Conservation (phyloP, 768 basidiomycete genomes). For the Auricularia sp. region DNA sequence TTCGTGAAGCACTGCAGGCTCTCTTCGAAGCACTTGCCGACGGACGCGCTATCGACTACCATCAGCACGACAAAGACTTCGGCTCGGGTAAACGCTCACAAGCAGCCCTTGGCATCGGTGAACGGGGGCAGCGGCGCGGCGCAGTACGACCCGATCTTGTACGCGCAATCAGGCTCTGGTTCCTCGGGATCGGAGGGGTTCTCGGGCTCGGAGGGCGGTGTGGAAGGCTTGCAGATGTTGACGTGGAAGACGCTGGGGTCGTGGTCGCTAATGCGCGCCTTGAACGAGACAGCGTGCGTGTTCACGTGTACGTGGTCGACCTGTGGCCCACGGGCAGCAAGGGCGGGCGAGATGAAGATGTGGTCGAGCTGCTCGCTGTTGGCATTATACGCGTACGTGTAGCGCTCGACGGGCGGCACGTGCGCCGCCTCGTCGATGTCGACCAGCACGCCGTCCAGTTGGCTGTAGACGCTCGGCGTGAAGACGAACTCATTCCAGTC, state of each 20-base stretch:
- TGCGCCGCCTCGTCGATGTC: constrained; percentile 45
- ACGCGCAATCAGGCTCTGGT: neutral
- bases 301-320: constrained; percentile 56
- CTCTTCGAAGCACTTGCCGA: neutral
- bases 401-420: constrained; percentile 40
- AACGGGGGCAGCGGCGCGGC: neutral
- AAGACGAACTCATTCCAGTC: constrained; percentile 56
- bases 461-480: constrained; percentile 40
- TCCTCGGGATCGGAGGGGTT: neutral
- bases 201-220: neutral
- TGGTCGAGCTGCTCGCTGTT: constrained; percentile 53
- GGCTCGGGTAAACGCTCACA: neutral
- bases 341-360: constrained; percentile 38
- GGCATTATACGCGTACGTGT: constrained; percentile 52
- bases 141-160: neutral
- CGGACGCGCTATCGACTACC: neutral
- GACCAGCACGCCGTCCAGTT: constrained; percentile 30
- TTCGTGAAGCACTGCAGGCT: constrained; percentile 1
- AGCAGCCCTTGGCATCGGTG: neutral
- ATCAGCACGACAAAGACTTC: neutral
- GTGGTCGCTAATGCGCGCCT: constrained; percentile 44
- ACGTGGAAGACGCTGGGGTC: constrained; percentile 49
- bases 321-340: constrained; percentile 31
- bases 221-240: constrained; percentile 30
- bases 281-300: constrained; percentile 38